Base-by-base conservation (phyloP, 2,329 filamentous ascomycete genomes). In the Aspergillus sp. region DNA sequence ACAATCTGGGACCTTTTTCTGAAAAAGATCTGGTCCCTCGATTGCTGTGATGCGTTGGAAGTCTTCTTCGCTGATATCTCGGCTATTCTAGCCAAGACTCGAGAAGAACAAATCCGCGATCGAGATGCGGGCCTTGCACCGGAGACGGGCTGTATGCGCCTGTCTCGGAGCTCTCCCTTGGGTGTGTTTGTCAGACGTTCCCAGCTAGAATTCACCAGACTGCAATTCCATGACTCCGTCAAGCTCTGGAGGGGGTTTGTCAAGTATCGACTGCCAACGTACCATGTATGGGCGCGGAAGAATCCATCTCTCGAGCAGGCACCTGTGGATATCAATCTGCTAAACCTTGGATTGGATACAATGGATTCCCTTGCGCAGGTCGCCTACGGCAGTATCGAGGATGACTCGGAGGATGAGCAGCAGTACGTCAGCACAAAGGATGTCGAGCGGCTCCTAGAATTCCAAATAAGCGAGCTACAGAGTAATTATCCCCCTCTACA, bases 1-100 rank as follows among this genome's bases (percentile, higher is more conserved):
- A 89, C 85, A n/a, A 78, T 97, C n/a, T 95, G 93, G 87, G 92
- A 98, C 71, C 80, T 90, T 2, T 91, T 97, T 59, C 83, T 98
- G 12, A 85, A 86, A 58, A 89, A 88, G 64, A 80, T 98, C 23
- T 98, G 95, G 94, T 83, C 84, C 15, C 86, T 98, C 65, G 87
- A 93, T 71, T 94, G 90, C 19, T 84, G 96, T 10, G 87, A 98
- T 76, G 86, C 88, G 0, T 78, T 98, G n/a, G 87, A 93, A 70
- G 80, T 82, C 2, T 94, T 96, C 74, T 91, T 96, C 70, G 83
- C 84, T 30, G 79, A 79, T 21, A 81, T 90, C 15, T 76, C 80
- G 4, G 75, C 77, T 23, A 77, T 91, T 32, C 76, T 95, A 52
- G 82, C 81, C 58, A 89, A 85, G 70, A 83, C 85, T 15, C 85